Base-by-base conservation (phyloP, 192 early-diverging fungal genomes). In the Coemansia asiatica region DNA sequence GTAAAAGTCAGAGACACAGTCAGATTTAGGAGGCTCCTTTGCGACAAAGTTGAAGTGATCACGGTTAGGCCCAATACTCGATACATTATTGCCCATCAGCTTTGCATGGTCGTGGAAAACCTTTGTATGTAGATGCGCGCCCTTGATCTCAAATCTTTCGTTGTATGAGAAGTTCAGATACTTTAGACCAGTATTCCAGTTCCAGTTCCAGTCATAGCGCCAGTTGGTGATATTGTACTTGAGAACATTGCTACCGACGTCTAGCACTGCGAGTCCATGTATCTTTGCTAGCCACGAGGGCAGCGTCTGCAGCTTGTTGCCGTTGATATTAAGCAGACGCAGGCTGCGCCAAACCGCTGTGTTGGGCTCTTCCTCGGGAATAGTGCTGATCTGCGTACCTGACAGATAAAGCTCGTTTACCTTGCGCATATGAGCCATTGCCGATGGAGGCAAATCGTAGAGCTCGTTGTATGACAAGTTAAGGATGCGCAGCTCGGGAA, bases 201-300 rank as follows among this genome's bases (percentile, higher is more conserved):
- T 95, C 92, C 94, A 96, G 69, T 96, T 96, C 94, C 94, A 96
- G 68, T 96, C 94, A 71, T 92, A 95, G 15, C 90, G 91, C 92
- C 93, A 96, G 74, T 96, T 96, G 40, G 91, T 87, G 60, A 95
- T 92, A 67, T 96, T 96, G 74, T 95, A 96, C 81, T 92, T 92
- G 50, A 96, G 82, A 28, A 87, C 84, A 60, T 96, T 94, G 71
- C 89, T 90, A 44, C 94, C 91, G 10, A 93, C 89, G 75, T 96
- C 94, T 15, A 96, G 76, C n/a, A 88, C 87, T 4, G 85, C 63
- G 35, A 96, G 80, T 23, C 87, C 83, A 60, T 89, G 82, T 16
- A 96, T 85, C 79, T 96, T 96, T 61, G 89, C 91, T n/a, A 95
- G 84, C 84, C 93, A 93, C 9, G 92, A 94, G 1, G 94, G 94